phyloP scores from a whole-genome alignment of 148 eudicot species.

The Nyssa sinensis region DNA sequence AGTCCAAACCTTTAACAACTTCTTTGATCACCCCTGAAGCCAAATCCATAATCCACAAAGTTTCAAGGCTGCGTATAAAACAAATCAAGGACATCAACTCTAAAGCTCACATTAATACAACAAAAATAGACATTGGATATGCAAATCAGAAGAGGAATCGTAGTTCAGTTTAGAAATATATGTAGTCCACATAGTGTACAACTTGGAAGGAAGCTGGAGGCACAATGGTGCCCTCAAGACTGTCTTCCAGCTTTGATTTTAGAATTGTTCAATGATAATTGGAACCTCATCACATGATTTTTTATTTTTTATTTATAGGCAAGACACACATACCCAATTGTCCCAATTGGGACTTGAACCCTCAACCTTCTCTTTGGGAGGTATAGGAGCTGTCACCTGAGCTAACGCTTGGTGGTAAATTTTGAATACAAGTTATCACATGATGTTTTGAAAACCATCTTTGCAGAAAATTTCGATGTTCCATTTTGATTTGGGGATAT shows the following conservation, averaged over 20 bases:
- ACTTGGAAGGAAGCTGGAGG: not conserved
- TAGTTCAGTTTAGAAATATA: not conserved
- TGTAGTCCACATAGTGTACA: not conserved
- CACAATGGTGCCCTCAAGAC: not conserved
- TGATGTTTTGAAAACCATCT: not conserved
- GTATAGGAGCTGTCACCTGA: no score
- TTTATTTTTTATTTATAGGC: no score
- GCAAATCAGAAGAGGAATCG: not conserved
- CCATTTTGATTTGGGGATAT: not conserved
- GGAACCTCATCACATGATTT: not conserved
- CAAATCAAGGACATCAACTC: not conserved
- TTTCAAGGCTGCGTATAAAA: slow-evolving; percentile 56
- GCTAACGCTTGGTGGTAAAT: no score
- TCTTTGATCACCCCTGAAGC: slow-evolving; percentile 54
- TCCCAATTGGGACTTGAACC: no score
- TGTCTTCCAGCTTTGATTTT: not conserved
- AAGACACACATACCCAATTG: no score
- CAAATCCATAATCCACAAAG: slow-evolving; percentile 77
- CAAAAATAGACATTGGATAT: not conserved
- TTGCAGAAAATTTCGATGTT: not conserved
- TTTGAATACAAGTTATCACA: no score
- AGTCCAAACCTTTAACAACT: slow-evolving; percentile 53
- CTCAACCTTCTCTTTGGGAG: no score
- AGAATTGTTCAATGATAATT: not conserved
- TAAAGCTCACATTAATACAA: not conserved